These are phyloP conservation scores for Yamadazyma mexicana DNA, from an alignment of 1,139 yeast species.

Conservation along the genomic window DNA sequence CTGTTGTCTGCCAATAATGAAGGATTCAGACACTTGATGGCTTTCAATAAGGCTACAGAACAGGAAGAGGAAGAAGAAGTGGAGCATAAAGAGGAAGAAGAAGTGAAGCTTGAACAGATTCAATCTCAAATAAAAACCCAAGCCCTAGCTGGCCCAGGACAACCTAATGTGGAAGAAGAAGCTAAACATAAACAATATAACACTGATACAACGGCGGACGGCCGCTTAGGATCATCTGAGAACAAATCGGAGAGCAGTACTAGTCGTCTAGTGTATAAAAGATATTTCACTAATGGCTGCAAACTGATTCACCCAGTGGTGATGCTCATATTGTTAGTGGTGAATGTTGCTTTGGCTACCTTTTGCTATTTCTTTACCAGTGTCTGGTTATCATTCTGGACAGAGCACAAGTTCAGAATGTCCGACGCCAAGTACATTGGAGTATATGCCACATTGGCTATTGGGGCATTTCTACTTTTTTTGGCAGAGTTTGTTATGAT, in stretches of 20 bases:
- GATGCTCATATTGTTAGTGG: slow-evolving; percentile 12
- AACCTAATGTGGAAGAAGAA: slow-evolving; percentile 13
- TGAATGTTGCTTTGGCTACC: slow-evolving; percentile 43
- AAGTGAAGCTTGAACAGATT: slow-evolving; percentile 22
- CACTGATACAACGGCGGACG: slow-evolving; percentile 21
- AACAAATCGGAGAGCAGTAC: slow-evolving; percentile 41
- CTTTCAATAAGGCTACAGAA: slow-evolving; percentile 20
- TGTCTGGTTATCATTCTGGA: slow-evolving; percentile 89
- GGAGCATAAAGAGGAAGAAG: slow-evolving; percentile 17
- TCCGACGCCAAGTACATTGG: slow-evolving; percentile 69
- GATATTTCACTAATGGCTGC: slow-evolving; percentile 60
- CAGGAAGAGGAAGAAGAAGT: slow-evolving; percentile 22
- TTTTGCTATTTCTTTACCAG: slow-evolving; percentile 68
- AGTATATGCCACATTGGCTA: slow-evolving; percentile 59
- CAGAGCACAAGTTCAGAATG: slow-evolving; percentile 52
- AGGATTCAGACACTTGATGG: slow-evolving; percentile 20
- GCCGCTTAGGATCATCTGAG: slow-evolving; percentile 31
- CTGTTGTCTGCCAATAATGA: slow-evolving; percentile 33
- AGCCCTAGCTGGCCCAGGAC: slow-evolving; percentile 10
- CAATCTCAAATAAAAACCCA: slow-evolving; percentile 16
- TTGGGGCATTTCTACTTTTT: slow-evolving; percentile 37
- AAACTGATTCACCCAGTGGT: slow-evolving; percentile 35
- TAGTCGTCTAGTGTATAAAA: slow-evolving; percentile 26
- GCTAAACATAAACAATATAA: slow-evolving; percentile 14
- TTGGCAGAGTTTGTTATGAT: slow-evolving; percentile 47